Evolutionary conservation across 345 rosid species (phyloP).

Genomic region (Mercurialis annua): DNA sequence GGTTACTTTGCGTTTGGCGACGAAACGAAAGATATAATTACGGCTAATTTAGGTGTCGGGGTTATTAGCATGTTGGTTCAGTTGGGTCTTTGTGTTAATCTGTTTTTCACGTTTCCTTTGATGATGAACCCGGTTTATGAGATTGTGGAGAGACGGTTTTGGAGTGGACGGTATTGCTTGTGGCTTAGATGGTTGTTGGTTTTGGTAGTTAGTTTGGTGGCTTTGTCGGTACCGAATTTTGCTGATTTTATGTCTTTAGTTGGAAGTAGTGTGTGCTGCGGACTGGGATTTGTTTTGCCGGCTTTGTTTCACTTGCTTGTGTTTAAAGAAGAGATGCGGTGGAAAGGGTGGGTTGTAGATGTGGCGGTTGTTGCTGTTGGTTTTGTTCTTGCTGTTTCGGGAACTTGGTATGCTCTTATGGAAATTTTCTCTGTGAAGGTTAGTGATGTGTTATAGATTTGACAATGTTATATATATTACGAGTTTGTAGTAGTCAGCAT

Average conservation of each 20-base stretch:
- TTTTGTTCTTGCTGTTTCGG: slow-evolving; percentile 54
- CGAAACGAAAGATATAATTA: slow-evolving; percentile 68
- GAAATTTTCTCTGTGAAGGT: slow-evolving; percentile 49
- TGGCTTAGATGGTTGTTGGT: slow-evolving; percentile 84
- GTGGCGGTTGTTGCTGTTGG: slow-evolving; percentile 52
- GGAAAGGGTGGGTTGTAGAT: slow-evolving; percentile 57
- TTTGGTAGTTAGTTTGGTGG: slow-evolving; percentile 53
- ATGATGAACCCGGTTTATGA: slow-evolving; percentile 95
- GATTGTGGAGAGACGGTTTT: slow-evolving; percentile 68
- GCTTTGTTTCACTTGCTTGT: slow-evolving; percentile 72
- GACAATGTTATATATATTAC: neutral
- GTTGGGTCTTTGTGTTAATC: slow-evolving; percentile 74
- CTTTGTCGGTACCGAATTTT: slow-evolving; percentile 77
- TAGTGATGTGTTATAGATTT: neutral
- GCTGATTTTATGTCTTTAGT: slow-evolving; percentile 83
- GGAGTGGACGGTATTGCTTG: slow-evolving; percentile 56
- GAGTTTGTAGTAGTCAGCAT: neutral
- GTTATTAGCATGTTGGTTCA: slow-evolving; percentile 59
- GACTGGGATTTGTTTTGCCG: slow-evolving; percentile 76
- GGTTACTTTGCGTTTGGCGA: slow-evolving; percentile 83
- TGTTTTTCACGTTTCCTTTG: slow-evolving; percentile 86
- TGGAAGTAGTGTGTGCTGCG: slow-evolving; percentile 85
- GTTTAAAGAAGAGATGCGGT: slow-evolving; percentile 72
- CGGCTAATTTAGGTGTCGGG: slow-evolving; percentile 65
- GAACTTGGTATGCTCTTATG: slow-evolving; percentile 65